Conservation (phyloP, 1,284 basidiomycete species). For the Wallemia ichthyophaga region DNA sequence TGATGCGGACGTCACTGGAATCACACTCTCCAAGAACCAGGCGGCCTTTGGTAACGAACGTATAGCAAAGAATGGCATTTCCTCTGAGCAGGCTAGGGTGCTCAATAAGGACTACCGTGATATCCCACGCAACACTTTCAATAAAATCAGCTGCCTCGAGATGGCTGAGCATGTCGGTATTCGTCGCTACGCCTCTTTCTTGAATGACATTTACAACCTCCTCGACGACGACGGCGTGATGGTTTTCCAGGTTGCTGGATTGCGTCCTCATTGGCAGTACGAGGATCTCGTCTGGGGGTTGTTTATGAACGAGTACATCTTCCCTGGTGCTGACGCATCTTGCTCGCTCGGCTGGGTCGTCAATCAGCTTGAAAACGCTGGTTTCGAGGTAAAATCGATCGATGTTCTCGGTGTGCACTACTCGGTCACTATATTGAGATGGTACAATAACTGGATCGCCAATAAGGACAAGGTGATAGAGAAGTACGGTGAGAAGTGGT, state of each 20-base stretch:
- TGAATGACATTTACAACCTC: constrained; percentile 69
- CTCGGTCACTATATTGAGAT: constrained; percentile 68
- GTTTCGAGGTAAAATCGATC: constrained; percentile 85
- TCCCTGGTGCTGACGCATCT: constrained; percentile 90
- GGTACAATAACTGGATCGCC: constrained; percentile 83
- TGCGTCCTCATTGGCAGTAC: constrained; percentile 82
- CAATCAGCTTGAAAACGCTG: constrained; percentile 44
- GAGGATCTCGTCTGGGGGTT: constrained; percentile 80
- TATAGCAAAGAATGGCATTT: constrained; percentile 48
- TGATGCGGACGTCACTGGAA: constrained; percentile 73
- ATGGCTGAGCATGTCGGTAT: constrained; percentile 99
- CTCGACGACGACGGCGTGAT: constrained; percentile 83
- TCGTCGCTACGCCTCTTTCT: constrained; percentile 64
- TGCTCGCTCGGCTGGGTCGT: constrained; percentile 91
- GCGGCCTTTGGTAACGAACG: constrained; percentile 72
- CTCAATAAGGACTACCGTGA: constrained; percentile 87
- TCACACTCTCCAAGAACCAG: constrained; percentile 75
- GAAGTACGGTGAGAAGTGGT: constrained; percentile 76
- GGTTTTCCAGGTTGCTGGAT: constrained; percentile 83
- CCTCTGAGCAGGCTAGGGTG: constrained; percentile 50
- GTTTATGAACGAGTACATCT: constrained; percentile 21
- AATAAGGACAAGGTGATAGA: constrained; percentile 66
- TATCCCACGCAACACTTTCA: constrained; percentile 53
- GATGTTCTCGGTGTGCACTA: constrained; percentile 88
- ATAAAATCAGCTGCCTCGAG: constrained; percentile 86